Evolutionary conservation across 2,329 filamentous ascomycete species (phyloP).

Genomic region (Curvularia spicifera): DNA sequence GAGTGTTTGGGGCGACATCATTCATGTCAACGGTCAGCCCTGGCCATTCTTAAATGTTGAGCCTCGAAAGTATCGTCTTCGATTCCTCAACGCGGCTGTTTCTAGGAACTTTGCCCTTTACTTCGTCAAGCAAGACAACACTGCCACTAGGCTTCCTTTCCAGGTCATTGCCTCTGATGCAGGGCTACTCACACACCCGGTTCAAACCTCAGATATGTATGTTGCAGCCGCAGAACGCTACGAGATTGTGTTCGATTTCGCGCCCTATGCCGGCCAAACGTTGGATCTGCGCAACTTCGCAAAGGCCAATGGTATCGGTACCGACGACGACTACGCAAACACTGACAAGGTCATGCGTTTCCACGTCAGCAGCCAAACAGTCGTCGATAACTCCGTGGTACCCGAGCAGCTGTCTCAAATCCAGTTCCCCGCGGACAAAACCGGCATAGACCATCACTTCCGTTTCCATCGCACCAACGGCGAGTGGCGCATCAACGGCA

Average conservation of each 20-base stretch:
- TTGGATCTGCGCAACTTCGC: conserved; percentile 53
- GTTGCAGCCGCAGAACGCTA: conserved; percentile 65
- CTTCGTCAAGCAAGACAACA: conserved; percentile 47
- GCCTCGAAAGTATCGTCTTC: conserved; percentile 65
- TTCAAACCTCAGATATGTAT: conserved; percentile 53
- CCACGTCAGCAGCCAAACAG: conserved; percentile 52
- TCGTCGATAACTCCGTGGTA: conserved; percentile 37
- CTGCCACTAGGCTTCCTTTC: conserved; percentile 55
- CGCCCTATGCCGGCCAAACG: conserved; percentile 58
- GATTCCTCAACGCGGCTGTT: conserved; percentile 57
- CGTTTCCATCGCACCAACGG: conserved; percentile 39
- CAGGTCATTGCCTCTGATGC: conserved; percentile 63
- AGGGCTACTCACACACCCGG: conserved; percentile 52
- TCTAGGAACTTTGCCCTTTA: conserved; percentile 58
- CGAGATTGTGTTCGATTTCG: conserved; percentile 66
- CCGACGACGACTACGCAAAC: conserved; percentile 59
- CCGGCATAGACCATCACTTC: conserved; percentile 43
- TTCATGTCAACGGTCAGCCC: conserved; percentile 65
- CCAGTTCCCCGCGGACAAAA: conserved; percentile 41
- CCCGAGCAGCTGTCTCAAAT: conserved; percentile 39
- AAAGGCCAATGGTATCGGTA: conserved; percentile 52
- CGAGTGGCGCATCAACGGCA: conserved; percentile 50
- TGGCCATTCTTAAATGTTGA: conserved; percentile 67
- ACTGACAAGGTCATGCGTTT: conserved; percentile 54
- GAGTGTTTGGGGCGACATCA: conserved; percentile 63